Evolutionary conservation across 2,329 filamentous ascomycete species (phyloP).

Genomic region (Arthrobotrys iridis): DNA sequence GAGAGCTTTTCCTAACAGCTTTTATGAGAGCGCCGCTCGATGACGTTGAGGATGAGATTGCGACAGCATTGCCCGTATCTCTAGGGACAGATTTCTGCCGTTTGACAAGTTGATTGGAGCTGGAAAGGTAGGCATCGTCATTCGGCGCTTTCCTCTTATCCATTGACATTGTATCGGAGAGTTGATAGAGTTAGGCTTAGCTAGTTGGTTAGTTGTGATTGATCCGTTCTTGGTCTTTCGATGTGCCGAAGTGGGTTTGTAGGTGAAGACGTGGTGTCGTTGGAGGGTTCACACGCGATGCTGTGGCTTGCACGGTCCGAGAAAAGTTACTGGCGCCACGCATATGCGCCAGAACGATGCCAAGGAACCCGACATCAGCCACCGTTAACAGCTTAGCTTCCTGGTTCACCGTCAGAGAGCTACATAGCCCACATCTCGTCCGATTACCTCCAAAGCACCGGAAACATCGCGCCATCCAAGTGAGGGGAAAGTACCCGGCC

Average conservation of each 20-base stretch:
- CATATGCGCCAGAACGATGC: background rate
- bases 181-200: conserved; percentile 3
- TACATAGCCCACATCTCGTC: conserved; percentile 2
- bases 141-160: conserved; percentile 92
- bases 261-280: background rate
- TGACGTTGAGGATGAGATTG: conserved; percentile 68
- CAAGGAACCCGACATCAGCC: background rate
- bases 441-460: background rate
- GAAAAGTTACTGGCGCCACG: conserved; percentile 4
- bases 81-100: conserved; percentile 78
- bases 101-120: conserved; percentile 82
- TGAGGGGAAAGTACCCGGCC: background rate
- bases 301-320: background rate
- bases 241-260: conserved; percentile 36
- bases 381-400: background rate
- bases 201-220: background rate
- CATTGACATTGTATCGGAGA: conserved; percentile 74
- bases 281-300: conserved; percentile 9
- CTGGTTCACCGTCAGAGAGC: background rate
- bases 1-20: conserved; percentile 66
- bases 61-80: conserved; percentile 67
- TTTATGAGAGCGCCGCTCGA: conserved; percentile 73
- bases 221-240: conserved; percentile 20
- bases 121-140: conserved; percentile 73
- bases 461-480: background rate